Evolutionary conservation across 129 eudicot species (phyloP).

Genomic region (Centrapalus pauciflorus): DNA sequence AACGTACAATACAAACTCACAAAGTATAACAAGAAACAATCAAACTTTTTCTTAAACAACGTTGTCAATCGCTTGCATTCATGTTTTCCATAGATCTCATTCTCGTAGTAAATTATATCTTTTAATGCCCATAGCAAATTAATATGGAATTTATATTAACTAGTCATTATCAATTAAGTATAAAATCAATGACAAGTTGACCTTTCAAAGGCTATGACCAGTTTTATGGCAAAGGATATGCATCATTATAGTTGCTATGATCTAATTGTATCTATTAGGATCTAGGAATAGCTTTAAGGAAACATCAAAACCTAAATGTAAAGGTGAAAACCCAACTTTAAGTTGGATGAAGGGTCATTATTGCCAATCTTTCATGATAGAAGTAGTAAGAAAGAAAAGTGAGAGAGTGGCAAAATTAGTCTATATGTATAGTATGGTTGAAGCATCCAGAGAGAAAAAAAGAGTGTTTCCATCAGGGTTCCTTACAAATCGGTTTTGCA

Average conservation of each 20-base stretch:
- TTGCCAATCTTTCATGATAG: conserved; percentile 16
- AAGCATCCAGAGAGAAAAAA: conserved; percentile 6
- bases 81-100: neutral
- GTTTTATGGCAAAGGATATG: neutral
- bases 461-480: conserved; percentile 21
- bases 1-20: neutral
- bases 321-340: neutral
- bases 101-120: neutral
- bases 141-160: neutral
- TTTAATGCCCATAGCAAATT: neutral
- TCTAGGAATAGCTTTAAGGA: neutral
- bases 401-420: conserved; percentile 4
- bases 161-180: neutral
- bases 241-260: too few relatives aligned
- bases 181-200: neutral
- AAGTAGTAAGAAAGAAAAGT: neutral
- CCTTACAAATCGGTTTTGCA: conserved; percentile 33
- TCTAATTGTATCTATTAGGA: too few relatives aligned
- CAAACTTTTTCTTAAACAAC: neutral
- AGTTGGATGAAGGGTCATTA: conserved; percentile 2
- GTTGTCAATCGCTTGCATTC: too few relatives aligned
- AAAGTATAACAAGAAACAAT: neutral
- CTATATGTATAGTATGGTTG: neutral
- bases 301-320: neutral
- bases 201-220: neutral